phyloP scores from a whole-genome alignment of 2,329 filamentous ascomycete genomes.

The Paecilomyces dactylethromorphus region DNA sequence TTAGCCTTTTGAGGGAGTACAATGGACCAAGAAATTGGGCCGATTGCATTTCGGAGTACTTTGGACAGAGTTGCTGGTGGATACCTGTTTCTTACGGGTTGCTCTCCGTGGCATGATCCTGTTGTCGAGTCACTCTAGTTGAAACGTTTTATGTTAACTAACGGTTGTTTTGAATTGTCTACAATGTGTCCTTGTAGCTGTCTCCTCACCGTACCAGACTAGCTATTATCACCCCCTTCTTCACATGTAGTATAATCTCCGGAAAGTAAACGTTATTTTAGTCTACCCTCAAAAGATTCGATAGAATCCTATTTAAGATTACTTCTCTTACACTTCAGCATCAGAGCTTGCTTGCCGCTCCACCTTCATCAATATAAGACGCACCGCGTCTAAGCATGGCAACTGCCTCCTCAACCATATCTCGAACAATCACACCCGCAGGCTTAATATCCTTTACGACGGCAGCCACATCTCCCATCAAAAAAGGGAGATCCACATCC shows the following conservation, averaged over 20 bases:
- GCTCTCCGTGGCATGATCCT: background rate
- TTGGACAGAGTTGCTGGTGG: background rate
- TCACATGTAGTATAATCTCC: background rate
- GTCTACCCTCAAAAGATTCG: background rate
- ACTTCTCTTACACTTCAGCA: background rate
- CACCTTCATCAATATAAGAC: slow-evolving; percentile 47
- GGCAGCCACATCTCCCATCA: slow-evolving; percentile 92
- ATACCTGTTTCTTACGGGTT: background rate
- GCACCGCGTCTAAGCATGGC: slow-evolving; percentile 58
- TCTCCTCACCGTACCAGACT: background rate
- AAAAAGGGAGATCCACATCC: slow-evolving; percentile 76
- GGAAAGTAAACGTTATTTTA: background rate
- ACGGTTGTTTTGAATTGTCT: background rate
- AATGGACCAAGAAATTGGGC: background rate
- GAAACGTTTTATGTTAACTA: background rate
- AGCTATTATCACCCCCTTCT: background rate
- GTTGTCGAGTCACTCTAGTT: background rate
- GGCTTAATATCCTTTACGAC: slow-evolving; percentile 71
- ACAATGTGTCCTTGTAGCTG: background rate
- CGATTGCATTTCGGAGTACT: background rate
- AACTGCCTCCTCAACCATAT: slow-evolving; percentile 77
- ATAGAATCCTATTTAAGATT: background rate
- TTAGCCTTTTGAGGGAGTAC: background rate
- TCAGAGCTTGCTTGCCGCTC: slow-evolving; percentile 40
- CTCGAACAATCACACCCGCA: slow-evolving; percentile 74